Evolutionary conservation across 768 basidiomycete species (phyloP).

Genomic region (Naganishia kalamii): DNA sequence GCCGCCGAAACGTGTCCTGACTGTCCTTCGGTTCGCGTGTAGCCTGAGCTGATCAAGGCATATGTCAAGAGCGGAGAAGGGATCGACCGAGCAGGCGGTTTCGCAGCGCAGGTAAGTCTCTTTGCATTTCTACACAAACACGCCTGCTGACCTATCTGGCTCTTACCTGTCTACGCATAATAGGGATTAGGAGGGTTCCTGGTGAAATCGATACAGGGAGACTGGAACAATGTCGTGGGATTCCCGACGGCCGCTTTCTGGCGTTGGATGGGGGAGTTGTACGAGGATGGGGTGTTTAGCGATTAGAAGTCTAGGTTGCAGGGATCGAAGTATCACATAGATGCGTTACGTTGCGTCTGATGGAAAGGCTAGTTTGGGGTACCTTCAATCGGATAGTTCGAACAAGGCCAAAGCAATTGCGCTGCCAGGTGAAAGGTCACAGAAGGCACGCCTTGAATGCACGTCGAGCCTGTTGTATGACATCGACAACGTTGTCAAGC

Average conservation of each 20-base stretch:
- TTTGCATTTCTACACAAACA: not conserved
- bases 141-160: not conserved
- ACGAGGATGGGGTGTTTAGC: constrained; percentile 38
- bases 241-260: constrained; percentile 68
- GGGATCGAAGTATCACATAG: not conserved
- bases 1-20: not conserved
- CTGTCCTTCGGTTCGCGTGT: not conserved
- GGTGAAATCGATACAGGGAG: constrained; percentile 77
- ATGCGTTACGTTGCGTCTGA: not conserved
- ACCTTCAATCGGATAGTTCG: no score
- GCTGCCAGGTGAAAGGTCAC: no score
- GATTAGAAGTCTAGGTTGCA: constrained; percentile 19
- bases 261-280: constrained; percentile 42
- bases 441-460: no score
- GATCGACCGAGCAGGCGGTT: constrained; percentile 81
- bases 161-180: not conserved
- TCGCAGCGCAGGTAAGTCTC: constrained; percentile 72
- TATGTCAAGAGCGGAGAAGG: constrained; percentile 85
- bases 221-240: constrained; percentile 83
- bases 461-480: no score
- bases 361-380: not conserved
- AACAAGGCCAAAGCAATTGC: no score
- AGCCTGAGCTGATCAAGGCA: constrained; percentile 56
- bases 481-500: no score
- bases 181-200: constrained; percentile 70